Evolutionary conservation across 192 early-diverging fungal species (phyloP).

Genomic region (Backusella parvicylindrica): DNA sequence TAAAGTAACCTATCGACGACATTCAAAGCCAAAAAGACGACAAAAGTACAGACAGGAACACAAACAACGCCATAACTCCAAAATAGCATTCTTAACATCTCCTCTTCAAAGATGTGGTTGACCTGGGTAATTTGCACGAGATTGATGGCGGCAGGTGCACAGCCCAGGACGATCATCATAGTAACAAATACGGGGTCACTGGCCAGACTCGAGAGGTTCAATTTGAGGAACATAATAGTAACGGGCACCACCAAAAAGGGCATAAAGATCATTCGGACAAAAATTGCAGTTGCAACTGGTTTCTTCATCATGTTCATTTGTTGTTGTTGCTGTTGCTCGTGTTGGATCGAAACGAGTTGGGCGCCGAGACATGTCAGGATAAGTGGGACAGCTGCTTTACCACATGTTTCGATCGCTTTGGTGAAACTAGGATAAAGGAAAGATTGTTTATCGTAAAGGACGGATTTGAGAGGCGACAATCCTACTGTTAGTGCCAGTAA

Average conservation of each 20-base stretch:
- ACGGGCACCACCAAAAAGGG: conserved; percentile 40
- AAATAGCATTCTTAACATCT: conserved; percentile 64
- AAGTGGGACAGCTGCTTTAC: conserved; percentile 73
- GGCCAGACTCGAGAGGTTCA: conserved; percentile 38
- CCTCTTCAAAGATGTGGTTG: conserved; percentile 65
- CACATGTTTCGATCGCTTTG: conserved; percentile 68
- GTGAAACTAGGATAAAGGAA: conserved; percentile 51
- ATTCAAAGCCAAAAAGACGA: conserved; percentile 32
- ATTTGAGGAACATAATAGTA: conserved; percentile 23
- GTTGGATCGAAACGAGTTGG: conserved; percentile 41
- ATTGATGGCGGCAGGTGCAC: conserved; percentile 72
- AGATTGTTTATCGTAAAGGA: conserved; percentile 57
- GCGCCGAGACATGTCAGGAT: conserved; percentile 75
- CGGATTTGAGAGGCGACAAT: conserved; percentile 55
- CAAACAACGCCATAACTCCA: conserved; percentile 59
- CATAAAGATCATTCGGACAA: conserved; percentile 34
- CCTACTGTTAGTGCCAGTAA: conserved; percentile 62
- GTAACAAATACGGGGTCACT: conserved; percentile 66
- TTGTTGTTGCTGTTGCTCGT: conserved; percentile 13
- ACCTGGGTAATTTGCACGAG: conserved; percentile 69
- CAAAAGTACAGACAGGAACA: conserved; percentile 31
- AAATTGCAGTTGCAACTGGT: conserved; percentile 32
- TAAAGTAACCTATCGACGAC: conserved; percentile 22
- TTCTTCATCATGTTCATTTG: no score
- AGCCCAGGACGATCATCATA: conserved; percentile 59